Evolutionary conservation across 306 rosid genomes (phyloP), one percentile per base, ranked within the genome.

Genomic region (Castanospermum australe): DNA sequence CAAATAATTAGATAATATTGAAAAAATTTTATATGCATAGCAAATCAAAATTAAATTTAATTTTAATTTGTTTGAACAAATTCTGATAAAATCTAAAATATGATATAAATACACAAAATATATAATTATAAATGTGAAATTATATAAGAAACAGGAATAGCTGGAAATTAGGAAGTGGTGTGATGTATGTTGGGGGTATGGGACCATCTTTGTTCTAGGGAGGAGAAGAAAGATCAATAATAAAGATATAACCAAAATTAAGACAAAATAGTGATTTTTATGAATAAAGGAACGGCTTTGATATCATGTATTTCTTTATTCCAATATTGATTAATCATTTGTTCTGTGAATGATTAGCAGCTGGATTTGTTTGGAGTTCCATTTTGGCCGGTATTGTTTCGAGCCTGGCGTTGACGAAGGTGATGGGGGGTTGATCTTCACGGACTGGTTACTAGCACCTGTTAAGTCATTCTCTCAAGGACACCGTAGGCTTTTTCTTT

Each of bases 311-410:
- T 12, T 44, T 2, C 2, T 44, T 44, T 14, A 2, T 5, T 3
- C 22, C 56, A 0, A 8, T 8, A 2, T 71, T 71, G 2, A 33
- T 45, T 44, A 66, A 76, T 76, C 21, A 24, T 25, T 12, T 76
- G 60, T 61, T 62, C 3, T 84, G 79, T 33, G 79, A 41, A 62
- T 45, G 77, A 68, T 62, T 62, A 44, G 42, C 81, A 63, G 84
- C 63, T 75, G 68, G 75, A 32, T 56, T 8, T 54, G 44, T 36
- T 18, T 84, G 87, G 87, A 75, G 76, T 28, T 70, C 20, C 60
- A 64, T 80, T 56, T 75, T 70, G 82, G 71, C 47, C 25, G 79
- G 52, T 15, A 15, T 70, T 4, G 56, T 64, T 55, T 80, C 5
- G 38, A 36, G 79, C 73, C 9, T 84, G 35, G 18, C 15, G 6